A percentile compares a stretch with the other conserved stretches of the same genome.
These are phyloP conservation scores for Silene coronaria DNA, from an alignment of 179 eudicot species.

Conservation along the genomic window DNA sequence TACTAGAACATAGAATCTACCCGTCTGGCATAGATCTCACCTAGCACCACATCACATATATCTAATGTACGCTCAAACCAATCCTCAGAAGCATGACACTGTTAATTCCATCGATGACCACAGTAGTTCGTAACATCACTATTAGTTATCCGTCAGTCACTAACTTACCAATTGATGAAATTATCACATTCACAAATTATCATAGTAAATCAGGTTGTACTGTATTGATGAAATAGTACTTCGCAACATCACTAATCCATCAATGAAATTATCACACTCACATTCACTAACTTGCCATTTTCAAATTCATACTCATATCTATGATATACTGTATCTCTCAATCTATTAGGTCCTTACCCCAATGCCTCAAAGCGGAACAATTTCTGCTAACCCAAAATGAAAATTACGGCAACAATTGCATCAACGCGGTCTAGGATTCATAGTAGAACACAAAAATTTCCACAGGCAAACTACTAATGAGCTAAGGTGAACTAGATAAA, in stretches of 20 bases:
- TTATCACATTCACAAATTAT: neutral
- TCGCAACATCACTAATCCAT: too few relatives aligned
- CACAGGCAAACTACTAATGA: too few relatives aligned
- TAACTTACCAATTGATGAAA: neutral
- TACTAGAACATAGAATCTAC: too few relatives aligned
- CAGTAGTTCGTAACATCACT: neutral
- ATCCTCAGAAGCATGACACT: neutral
- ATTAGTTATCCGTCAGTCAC: neutral
- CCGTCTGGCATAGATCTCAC: neutral
- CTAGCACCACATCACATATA: neutral
- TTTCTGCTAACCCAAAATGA: neutral
- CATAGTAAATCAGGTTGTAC: neutral
- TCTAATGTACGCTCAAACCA: neutral
- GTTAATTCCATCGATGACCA: neutral
- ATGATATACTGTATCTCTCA: too few relatives aligned
- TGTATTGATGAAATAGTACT: too few relatives aligned
- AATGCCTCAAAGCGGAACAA: neutral
- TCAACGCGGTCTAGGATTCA: too few relatives aligned
- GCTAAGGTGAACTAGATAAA: too few relatives aligned
- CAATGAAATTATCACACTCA: too few relatives aligned
- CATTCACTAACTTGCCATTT: too few relatives aligned
- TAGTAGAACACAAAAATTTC: too few relatives aligned
- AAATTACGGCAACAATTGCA: neutral
- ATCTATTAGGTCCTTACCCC: too few relatives aligned
- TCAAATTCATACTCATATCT: too few relatives aligned